Percentiles rank a stretch among this genome's conserved stretches.
Evolutionary conservation across 768 basidiomycete species (phyloP).

Genomic region (Lentinula detonsa): DNA sequence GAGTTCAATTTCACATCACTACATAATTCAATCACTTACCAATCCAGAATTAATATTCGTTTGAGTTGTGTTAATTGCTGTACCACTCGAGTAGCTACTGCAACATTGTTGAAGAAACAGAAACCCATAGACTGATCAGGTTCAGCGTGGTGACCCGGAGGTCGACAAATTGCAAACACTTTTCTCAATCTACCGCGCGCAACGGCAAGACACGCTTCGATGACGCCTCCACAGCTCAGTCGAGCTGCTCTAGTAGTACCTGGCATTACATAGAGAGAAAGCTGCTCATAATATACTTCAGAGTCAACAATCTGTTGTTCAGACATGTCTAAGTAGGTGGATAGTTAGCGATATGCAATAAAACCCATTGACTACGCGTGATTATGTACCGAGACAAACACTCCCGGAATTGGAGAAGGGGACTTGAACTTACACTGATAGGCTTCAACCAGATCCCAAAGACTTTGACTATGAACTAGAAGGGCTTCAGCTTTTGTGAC

Average conservation of each 20-base stretch:
- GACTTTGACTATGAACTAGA: slow-evolving; percentile 85
- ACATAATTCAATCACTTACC: slow-evolving; percentile 45
- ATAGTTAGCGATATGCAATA: neutral
- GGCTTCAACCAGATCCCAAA: slow-evolving; percentile 86
- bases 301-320: slow-evolving; percentile 71
- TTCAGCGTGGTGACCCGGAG: slow-evolving; percentile 97
- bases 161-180: slow-evolving; percentile 91
- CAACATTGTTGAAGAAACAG: slow-evolving; percentile 98
- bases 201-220: slow-evolving; percentile 85
- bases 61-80: slow-evolving; percentile 65
- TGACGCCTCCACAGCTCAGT: slow-evolving; percentile 90
- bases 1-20: neutral
- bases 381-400: neutral
- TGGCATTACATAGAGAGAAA: slow-evolving; percentile 89
- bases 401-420: neutral
- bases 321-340: slow-evolving; percentile 49
- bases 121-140: slow-evolving; percentile 99
- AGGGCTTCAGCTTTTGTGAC: slow-evolving; percentile 75
- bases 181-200: slow-evolving; percentile 77
- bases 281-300: slow-evolving; percentile 78
- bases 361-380: neutral
- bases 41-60: slow-evolving; percentile 89
- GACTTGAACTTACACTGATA: slow-evolving; percentile 62
- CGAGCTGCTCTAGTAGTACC: slow-evolving; percentile 81
- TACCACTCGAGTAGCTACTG: slow-evolving; percentile 83